These are phyloP conservation scores for Cyphellophora europaea DNA, from an alignment of 2,329 filamentous ascomycete genomes.

Conservation along the genomic window DNA sequence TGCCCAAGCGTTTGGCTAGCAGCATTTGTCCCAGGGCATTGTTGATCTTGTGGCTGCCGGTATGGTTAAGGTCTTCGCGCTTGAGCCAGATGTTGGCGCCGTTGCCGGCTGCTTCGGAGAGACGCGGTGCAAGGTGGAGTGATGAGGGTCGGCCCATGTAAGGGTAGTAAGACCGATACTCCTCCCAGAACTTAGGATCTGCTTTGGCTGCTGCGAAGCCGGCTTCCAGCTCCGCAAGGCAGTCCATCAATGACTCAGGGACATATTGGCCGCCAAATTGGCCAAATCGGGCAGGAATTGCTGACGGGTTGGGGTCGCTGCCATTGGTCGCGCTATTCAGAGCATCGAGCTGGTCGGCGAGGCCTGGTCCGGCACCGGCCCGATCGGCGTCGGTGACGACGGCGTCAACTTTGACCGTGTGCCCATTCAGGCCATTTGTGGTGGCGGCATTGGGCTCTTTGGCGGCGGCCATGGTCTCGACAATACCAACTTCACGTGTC, in stretches of 20 bases:
- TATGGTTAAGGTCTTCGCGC: slow-evolving; percentile 95
- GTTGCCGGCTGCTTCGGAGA: slow-evolving; percentile 80
- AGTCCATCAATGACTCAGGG: slow-evolving; percentile 96
- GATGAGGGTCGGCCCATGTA: slow-evolving; percentile 96
- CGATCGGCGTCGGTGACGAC: slow-evolving; percentile 51
- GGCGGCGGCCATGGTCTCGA: slow-evolving; percentile 57
- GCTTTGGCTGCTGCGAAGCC: slow-evolving; percentile 83
- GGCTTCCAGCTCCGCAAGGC: slow-evolving; percentile 76
- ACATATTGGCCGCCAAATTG: slow-evolving; percentile 97
- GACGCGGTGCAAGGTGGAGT: slow-evolving; percentile 75
- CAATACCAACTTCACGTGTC: slow-evolving; percentile 60
- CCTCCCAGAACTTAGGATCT: slow-evolving; percentile 91
- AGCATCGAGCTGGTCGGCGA: slow-evolving; percentile 77
- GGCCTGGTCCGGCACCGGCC: slow-evolving; percentile 48
- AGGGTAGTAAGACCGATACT: slow-evolving; percentile 89
- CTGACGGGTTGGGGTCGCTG: slow-evolving; percentile 29
- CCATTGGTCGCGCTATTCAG: slow-evolving; percentile 53
- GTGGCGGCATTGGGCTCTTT: slow-evolving; percentile 49
- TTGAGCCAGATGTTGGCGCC: slow-evolving; percentile 97
- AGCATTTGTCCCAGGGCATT: slow-evolving; percentile 92
- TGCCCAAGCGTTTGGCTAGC: slow-evolving; percentile 74
- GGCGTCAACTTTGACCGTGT: slow-evolving; percentile 53
- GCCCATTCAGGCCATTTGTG: slow-evolving; percentile 22
- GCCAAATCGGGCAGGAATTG: slow-evolving; percentile 79
- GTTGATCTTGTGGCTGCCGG: slow-evolving; percentile 98